A percentile compares a stretch with the other conserved stretches of the same genome.
phyloP scores from a whole-genome alignment of 805 yeast genomes.

The Spathaspora hagerdaliae region DNA sequence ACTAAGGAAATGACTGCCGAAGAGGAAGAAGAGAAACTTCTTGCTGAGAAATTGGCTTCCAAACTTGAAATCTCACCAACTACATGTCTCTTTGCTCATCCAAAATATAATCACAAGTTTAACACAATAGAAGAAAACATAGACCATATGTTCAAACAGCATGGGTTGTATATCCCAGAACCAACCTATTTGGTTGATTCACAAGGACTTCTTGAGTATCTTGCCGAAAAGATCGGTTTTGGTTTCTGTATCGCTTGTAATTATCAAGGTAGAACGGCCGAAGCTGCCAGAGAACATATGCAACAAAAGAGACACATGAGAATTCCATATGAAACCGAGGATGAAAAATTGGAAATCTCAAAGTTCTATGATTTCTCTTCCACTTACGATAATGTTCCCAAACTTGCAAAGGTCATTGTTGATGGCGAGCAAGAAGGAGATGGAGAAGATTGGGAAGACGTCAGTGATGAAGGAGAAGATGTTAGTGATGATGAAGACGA shows the following conservation, averaged over 20 bases:
- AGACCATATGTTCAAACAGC: conserved; percentile 71
- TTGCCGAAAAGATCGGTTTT: conserved; percentile 76
- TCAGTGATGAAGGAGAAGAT: conserved; percentile 16
- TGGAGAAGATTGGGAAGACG: conserved; percentile 37
- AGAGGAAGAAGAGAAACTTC: conserved; percentile 37
- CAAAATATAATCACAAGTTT: conserved; percentile 29
- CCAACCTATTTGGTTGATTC: conserved; percentile 60
- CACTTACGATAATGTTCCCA: conserved; percentile 41
- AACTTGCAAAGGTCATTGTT: not conserved
- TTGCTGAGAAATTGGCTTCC: conserved; percentile 43
- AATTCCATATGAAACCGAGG: conserved; percentile 80
- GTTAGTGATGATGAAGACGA: conserved; percentile 22
- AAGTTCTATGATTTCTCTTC: conserved; percentile 82
- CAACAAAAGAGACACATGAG: conserved; percentile 79
- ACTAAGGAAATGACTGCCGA: conserved; percentile 17
- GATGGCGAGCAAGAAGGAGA: conserved; percentile 7
- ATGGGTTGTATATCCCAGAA: conserved; percentile 90
- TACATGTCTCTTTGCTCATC: conserved; percentile 49
- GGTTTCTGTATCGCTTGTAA: conserved; percentile 84
- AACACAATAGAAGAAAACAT: conserved; percentile 41
- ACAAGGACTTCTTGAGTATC: conserved; percentile 66
- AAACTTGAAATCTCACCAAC: conserved; percentile 46
- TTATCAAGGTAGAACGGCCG: conserved; percentile 79
- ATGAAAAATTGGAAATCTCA: conserved; percentile 71
- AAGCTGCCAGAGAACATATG: conserved; percentile 89